phyloP scores from a whole-genome alignment of 192 early-diverging fungal species.

The Coemansia furcata region DNA sequence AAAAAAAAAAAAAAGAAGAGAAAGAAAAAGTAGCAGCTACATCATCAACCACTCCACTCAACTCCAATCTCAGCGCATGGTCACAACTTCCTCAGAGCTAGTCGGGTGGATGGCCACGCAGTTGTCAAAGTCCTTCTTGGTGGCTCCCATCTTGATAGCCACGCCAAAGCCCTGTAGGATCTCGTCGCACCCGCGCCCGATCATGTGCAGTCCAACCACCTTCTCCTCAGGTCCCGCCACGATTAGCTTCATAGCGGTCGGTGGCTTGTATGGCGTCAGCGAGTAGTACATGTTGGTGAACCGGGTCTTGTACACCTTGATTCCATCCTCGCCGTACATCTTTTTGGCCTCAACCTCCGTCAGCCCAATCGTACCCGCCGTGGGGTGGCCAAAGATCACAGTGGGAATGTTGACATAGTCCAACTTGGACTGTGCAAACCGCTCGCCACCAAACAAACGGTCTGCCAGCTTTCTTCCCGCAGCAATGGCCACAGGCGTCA shows the following conservation, averaged over 20 bases:
- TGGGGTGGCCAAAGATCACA: slow-evolving; percentile 93
- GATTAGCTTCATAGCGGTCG: slow-evolving; percentile 90
- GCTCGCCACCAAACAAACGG: slow-evolving; percentile 82
- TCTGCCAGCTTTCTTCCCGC: slow-evolving; percentile 88
- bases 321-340: slow-evolving; percentile 69
- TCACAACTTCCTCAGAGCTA: slow-evolving; percentile 93
- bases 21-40: not conserved
- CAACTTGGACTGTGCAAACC: slow-evolving; percentile 73
- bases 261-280: slow-evolving; percentile 83
- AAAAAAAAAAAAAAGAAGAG: slow-evolving; percentile 7
- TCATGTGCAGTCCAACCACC: slow-evolving; percentile 93
- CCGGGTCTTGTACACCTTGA: slow-evolving; percentile 84
- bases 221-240: slow-evolving; percentile 87
- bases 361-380: slow-evolving; percentile 85
- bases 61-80: slow-evolving; percentile 29
- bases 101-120: slow-evolving; percentile 98
- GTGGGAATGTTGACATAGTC: slow-evolving; percentile 94
- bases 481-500: slow-evolving; percentile 97
- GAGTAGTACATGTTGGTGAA: slow-evolving; percentile 93
- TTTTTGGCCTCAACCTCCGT: slow-evolving; percentile 78
- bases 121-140: slow-evolving; percentile 94
- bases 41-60: not conserved
- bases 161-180: slow-evolving; percentile 96
- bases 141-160: slow-evolving; percentile 98
- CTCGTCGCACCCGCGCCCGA: slow-evolving; percentile 86